These are phyloP conservation scores for Panicum virgatum DNA, from an alignment of 202 grass and related monocot species.

Conservation along the genomic window DNA sequence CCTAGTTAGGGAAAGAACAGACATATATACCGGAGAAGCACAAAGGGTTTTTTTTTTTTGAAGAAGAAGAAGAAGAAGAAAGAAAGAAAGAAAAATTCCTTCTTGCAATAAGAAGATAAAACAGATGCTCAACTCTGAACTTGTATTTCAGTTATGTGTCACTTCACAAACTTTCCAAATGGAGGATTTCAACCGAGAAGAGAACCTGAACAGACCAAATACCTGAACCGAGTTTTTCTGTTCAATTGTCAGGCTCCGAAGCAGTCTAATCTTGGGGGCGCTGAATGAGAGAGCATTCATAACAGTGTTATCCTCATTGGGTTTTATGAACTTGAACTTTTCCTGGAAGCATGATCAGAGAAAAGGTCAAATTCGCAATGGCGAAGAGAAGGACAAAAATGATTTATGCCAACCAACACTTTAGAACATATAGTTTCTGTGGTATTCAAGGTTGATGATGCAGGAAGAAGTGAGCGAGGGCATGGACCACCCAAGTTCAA, in stretches of 20 bases:
- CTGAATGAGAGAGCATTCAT: slow-evolving; percentile 66
- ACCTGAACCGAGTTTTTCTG: slow-evolving; percentile 62
- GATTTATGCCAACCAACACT: background rate
- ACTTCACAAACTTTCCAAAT: background rate
- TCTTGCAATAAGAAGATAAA: background rate
- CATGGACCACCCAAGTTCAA: background rate
- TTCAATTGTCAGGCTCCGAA: slow-evolving; percentile 73
- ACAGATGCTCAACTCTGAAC: background rate
- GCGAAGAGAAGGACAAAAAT: background rate
- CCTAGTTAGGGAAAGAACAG: background rate
- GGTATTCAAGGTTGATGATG: background rate
- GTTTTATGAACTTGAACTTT: slow-evolving; percentile 61
- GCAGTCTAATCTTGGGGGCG: slow-evolving; percentile 69
- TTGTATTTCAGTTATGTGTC: background rate
- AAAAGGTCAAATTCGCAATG: background rate
- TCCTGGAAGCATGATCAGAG: slow-evolving; percentile 39
- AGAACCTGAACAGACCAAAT: background rate
- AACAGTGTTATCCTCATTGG: slow-evolving; percentile 51
- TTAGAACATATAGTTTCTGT: background rate
- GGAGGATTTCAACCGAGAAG: background rate
- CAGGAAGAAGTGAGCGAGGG: background rate
- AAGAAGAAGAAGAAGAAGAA: too few species aligned
- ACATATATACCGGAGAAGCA: background rate
- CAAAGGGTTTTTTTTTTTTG: background rate
- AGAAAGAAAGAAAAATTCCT: background rate